Percentiles rank a stretch among this genome's conserved stretches.
Evolutionary conservation across 139 green algal species (phyloP).

Genomic region (Coelastrella sp.): DNA sequence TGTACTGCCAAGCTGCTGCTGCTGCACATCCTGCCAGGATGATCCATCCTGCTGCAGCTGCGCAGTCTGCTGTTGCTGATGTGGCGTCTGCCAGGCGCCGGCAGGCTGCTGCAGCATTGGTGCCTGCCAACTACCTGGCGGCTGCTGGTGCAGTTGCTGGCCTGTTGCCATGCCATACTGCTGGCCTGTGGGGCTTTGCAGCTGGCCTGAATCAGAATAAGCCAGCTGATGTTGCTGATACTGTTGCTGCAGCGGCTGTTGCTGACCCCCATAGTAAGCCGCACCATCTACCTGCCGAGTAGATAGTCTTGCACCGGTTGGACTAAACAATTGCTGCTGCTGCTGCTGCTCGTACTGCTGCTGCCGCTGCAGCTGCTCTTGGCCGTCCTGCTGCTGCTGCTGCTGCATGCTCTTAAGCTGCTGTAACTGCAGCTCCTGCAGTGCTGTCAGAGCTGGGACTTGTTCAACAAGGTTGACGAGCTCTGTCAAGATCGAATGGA

Average conservation of each 20-base stretch:
- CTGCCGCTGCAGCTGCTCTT: background rate
- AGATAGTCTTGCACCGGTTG: no score
- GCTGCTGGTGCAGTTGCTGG: no score
- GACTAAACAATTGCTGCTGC: no score
- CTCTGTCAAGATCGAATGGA: constrained; percentile 12
- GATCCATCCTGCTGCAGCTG: background rate
- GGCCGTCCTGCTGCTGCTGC: background rate
- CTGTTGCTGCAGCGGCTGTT: background rate
- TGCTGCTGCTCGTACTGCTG: background rate
- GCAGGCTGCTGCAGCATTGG: background rate
- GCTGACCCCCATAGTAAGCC: background rate
- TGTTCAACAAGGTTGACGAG: background rate
- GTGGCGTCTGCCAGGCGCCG: background rate
- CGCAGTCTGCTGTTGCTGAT: background rate
- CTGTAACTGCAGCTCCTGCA: constrained; percentile 14
- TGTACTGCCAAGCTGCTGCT: no score
- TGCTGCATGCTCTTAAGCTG: constrained; percentile 13
- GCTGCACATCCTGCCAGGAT: background rate
- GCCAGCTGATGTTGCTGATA: no score
- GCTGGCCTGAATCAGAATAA: no score
- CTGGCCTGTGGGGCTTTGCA: no score
- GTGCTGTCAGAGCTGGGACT: background rate
- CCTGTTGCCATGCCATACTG: no score
- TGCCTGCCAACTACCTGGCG: no score
- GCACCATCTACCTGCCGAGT: no score